Conservation (phyloP, 2,329 filamentous ascomycete genomes). For the Hypocreales sp. region DNA sequence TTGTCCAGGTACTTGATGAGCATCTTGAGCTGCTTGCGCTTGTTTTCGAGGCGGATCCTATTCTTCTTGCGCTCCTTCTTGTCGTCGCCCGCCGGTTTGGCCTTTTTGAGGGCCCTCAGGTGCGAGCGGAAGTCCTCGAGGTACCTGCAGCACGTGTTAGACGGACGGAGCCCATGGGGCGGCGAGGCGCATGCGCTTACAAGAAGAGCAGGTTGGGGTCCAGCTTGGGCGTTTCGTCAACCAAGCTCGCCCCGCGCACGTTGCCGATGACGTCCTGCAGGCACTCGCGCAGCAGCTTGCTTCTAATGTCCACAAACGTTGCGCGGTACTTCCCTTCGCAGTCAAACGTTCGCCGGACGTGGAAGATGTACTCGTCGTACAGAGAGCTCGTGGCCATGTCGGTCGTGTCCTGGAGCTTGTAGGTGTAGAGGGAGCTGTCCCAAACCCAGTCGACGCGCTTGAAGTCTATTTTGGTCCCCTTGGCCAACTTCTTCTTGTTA, state of each 20-base stretch:
- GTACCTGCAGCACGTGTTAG: slow-evolving; percentile 31
- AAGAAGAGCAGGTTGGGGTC: slow-evolving; percentile 59
- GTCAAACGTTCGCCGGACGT: slow-evolving; percentile 68
- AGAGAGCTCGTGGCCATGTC: slow-evolving; percentile 29
- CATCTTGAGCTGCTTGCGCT: slow-evolving; percentile 52
- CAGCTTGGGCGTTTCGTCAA: slow-evolving; percentile 62
- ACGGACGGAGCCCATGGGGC: not conserved
- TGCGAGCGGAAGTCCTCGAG: slow-evolving; percentile 57
- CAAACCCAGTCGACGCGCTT: slow-evolving; percentile 40
- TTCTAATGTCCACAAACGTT: slow-evolving; percentile 74
- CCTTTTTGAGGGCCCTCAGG: slow-evolving; percentile 48
- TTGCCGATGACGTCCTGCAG: slow-evolving; percentile 23
- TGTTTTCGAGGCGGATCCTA: slow-evolving; percentile 38
- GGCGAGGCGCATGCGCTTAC: slow-evolving; percentile 15
- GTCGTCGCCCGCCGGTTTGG: slow-evolving; percentile 28
- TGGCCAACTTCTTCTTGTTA: slow-evolving; percentile 8
- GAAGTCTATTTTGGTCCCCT: slow-evolving; percentile 19
- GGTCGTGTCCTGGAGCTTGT: slow-evolving; percentile 38
- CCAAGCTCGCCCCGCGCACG: slow-evolving; percentile 48
- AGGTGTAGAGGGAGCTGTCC: slow-evolving; percentile 33
- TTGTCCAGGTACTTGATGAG: slow-evolving; percentile 64
- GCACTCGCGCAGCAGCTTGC: slow-evolving; percentile 58
- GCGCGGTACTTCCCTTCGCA: slow-evolving; percentile 64
- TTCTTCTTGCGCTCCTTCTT: slow-evolving; percentile 47
- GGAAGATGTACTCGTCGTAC: slow-evolving; percentile 70